Evolutionary conservation across 495 filamentous ascomycete genomes (phyloP).

Genomic region (Hypoxylon trugodes): DNA sequence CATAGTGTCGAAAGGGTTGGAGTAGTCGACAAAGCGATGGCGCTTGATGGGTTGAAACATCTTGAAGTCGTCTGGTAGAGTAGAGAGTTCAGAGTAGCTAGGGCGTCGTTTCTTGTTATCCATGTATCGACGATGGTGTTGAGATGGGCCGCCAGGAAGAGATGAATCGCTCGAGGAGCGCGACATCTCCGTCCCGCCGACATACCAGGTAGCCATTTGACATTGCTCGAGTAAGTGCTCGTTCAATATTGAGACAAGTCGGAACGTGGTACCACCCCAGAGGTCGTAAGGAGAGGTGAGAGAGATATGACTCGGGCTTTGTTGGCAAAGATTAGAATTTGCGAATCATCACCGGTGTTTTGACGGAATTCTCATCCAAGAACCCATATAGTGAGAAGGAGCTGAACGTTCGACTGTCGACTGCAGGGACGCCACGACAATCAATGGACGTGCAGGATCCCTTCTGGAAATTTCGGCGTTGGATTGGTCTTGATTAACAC

Average conservation of each 20-base stretch:
- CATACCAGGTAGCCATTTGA: conserved; percentile 47
- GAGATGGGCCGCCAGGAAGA: conserved; percentile 33
- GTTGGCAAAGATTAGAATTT: conserved; percentile 30
- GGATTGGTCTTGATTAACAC: conserved; percentile 35
- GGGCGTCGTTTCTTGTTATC: conserved; percentile 40
- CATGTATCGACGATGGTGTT: conserved; percentile 25
- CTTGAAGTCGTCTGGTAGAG: conserved; percentile 36
- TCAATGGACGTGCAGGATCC: conserved; percentile 33
- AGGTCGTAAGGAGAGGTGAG: conserved; percentile 19
- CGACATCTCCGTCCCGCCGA: conserved; percentile 46
- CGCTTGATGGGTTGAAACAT: conserved; percentile 42
- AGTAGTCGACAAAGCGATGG: conserved; percentile 26
- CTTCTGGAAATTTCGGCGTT: conserved; percentile 27
- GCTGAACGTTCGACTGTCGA: conserved; percentile 30
- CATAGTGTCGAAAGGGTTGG: conserved; percentile 12
- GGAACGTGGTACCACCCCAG: conserved; percentile 39
- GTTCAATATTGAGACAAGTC: conserved; percentile 21
- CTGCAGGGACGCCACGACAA: conserved; percentile 38
- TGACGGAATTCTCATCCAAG: conserved; percentile 17
- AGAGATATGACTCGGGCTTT: conserved; percentile 26
- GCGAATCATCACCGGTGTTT: conserved; percentile 33
- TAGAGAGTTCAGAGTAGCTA: conserved; percentile 32
- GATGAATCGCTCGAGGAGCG: conserved; percentile 47
- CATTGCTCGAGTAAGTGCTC: conserved; percentile 35
- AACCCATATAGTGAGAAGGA: conserved; percentile 26